A percentile compares a stretch with the other conserved stretches of the same genome.
Evolutionary conservation across 805 yeast species (phyloP).

Genomic region (Candida vartiovaarae): DNA sequence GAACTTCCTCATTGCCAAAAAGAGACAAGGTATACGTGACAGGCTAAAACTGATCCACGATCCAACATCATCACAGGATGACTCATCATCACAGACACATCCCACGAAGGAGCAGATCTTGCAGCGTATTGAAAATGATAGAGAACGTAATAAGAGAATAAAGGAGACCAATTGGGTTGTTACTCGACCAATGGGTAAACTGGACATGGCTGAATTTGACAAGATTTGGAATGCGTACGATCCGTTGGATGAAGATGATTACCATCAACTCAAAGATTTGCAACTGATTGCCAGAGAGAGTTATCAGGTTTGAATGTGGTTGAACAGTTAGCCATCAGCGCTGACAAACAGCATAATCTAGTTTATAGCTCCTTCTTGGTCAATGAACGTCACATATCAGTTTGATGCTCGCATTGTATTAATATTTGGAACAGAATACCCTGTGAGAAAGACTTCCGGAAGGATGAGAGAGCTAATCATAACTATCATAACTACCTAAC

Average conservation of each 20-base stretch:
- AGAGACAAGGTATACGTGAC: conserved; percentile 10
- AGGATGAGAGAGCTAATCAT: no score
- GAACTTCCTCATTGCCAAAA: conserved; percentile 15
- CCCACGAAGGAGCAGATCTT: conserved; percentile 48
- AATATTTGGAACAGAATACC: neutral
- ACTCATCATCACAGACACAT: neutral
- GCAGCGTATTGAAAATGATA: conserved; percentile 82
- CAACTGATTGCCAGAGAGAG: conserved; percentile 47
- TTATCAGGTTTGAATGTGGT: conserved; percentile 24
- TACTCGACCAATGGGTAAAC: conserved; percentile 34
- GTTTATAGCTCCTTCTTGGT: no score
- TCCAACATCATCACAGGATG: neutral
- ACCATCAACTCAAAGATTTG: conserved; percentile 45
- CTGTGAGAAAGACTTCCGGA: no score
- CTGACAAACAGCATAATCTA: no score
- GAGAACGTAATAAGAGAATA: conserved; percentile 82
- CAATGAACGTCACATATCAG: no score
- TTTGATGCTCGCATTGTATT: no score
- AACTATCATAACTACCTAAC: no score
- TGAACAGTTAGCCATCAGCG: no score
- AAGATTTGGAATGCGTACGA: conserved; percentile 31
- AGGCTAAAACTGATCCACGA: conserved; percentile 9
- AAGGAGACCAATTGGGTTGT: conserved; percentile 80
- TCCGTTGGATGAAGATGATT: conserved; percentile 39
- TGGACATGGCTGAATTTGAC: conserved; percentile 44